phyloP scores from a whole-genome alignment of 2,329 filamentous ascomycete genomes.

The Aspergillus aculeatus region DNA sequence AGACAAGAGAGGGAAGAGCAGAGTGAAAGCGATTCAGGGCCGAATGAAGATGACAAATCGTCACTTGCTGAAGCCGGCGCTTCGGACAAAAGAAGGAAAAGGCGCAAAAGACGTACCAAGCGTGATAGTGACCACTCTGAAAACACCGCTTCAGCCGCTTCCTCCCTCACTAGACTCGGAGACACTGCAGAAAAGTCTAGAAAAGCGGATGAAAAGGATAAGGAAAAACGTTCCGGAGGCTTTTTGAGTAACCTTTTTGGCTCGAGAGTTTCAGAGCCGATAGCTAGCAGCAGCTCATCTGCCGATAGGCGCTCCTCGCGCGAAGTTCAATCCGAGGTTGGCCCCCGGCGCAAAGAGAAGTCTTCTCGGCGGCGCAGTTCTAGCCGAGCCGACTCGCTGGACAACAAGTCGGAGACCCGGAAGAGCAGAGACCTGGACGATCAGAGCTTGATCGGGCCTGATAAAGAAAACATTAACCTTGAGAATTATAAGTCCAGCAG shows the following conservation, averaged over 20 bases:
- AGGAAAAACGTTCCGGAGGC: slow-evolving; percentile 32
- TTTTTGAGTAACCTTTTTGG: slow-evolving; percentile 41
- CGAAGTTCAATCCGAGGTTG: slow-evolving; percentile 39
- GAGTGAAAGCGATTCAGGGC: slow-evolving; percentile 23
- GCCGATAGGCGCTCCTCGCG: slow-evolving; percentile 30
- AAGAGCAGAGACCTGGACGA: slow-evolving; percentile 42
- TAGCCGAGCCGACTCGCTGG: slow-evolving; percentile 44
- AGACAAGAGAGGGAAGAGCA: slow-evolving; percentile 22
- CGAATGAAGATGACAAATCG: slow-evolving; percentile 14
- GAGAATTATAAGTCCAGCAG: slow-evolving; percentile 35
- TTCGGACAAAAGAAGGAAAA: slow-evolving; percentile 27
- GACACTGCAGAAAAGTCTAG: slow-evolving; percentile 33
- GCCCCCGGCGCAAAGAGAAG: slow-evolving; percentile 45
- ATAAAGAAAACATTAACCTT: slow-evolving; percentile 38
- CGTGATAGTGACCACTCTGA: slow-evolving; percentile 33
- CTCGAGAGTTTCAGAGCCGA: slow-evolving; percentile 34
- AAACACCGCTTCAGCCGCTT: slow-evolving; percentile 37
- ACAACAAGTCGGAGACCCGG: slow-evolving; percentile 40
- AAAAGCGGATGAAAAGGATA: slow-evolving; percentile 34
- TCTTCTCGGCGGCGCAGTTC: slow-evolving; percentile 38
- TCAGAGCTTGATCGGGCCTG: slow-evolving; percentile 35
- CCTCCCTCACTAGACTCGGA: slow-evolving; percentile 32
- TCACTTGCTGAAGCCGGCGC: slow-evolving; percentile 12
- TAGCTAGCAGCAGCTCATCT: slow-evolving; percentile 26
- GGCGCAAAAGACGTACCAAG: slow-evolving; percentile 29